A percentile compares a stretch with the other conserved stretches of the same genome.
Evolutionary conservation across 306 rosid species (phyloP).

Genomic region (Vigna angularis): DNA sequence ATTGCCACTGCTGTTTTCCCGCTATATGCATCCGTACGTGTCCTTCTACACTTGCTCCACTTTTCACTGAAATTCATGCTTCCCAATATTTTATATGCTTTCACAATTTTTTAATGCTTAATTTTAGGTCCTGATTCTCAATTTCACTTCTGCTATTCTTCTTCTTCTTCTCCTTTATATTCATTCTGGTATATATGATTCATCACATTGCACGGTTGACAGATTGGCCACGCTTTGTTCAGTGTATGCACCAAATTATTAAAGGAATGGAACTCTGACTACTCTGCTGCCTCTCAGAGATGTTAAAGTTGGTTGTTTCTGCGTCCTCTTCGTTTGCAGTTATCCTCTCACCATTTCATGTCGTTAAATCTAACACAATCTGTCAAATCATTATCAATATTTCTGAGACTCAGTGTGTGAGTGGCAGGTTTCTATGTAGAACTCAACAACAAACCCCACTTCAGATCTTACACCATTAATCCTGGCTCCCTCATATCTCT

Average conservation of each 20-base stretch:
- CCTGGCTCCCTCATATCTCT: slow-evolving; percentile 17
- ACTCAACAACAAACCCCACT: neutral
- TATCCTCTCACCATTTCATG: slow-evolving; percentile 35
- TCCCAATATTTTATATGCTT: slow-evolving; percentile 38
- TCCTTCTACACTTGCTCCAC: slow-evolving; percentile 49
- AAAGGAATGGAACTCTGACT: slow-evolving; percentile 53
- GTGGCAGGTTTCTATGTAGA: neutral
- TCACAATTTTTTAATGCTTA: neutral
- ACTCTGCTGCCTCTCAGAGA: slow-evolving; percentile 38
- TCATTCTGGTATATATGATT: slow-evolving; percentile 31
- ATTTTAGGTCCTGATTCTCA: slow-evolving; percentile 19
- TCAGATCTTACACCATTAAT: neutral
- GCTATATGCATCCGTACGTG: slow-evolving; percentile 55
- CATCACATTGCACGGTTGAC: slow-evolving; percentile 58
- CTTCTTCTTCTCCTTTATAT: neutral
- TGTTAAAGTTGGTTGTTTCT: slow-evolving; percentile 41
- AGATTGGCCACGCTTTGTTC: slow-evolving; percentile 74
- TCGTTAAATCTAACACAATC: slow-evolving; percentile 35
- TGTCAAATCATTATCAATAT: slow-evolving; percentile 36
- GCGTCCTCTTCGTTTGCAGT: slow-evolving; percentile 42
- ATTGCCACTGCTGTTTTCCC: slow-evolving; percentile 57
- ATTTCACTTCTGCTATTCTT: neutral
- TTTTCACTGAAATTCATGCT: slow-evolving; percentile 59
- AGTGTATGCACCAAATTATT: slow-evolving; percentile 43
- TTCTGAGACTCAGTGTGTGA: neutral